phyloP scores from a whole-genome alignment of 1,284 basidiomycete species.

The Pseudomicrostroma phylloplanum region DNA sequence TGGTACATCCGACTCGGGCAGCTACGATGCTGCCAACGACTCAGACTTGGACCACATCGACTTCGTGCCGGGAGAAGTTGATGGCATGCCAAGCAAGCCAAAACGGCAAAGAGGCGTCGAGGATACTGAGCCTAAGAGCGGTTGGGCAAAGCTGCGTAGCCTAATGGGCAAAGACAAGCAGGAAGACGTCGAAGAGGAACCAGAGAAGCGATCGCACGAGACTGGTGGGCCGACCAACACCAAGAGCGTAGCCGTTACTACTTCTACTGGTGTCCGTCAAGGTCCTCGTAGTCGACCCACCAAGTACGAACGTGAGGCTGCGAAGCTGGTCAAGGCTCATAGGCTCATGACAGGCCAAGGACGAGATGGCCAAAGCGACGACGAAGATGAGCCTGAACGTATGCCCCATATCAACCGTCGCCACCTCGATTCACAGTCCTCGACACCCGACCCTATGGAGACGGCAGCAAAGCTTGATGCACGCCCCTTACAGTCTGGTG shows the following conservation, averaged over 20 bases:
- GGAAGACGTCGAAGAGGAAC: slow-evolving; percentile 17
- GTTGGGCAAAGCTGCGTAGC: slow-evolving; percentile 41
- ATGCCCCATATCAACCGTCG: slow-evolving; percentile 23
- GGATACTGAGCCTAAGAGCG: slow-evolving; percentile 25
- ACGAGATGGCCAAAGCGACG: slow-evolving; percentile 18
- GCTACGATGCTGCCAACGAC: slow-evolving; percentile 43
- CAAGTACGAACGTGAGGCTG: slow-evolving; percentile 44
- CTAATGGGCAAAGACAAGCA: slow-evolving; percentile 27
- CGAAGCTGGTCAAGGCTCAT: slow-evolving; percentile 39
- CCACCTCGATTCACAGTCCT: slow-evolving; percentile 37
- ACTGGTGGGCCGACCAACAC: slow-evolving; percentile 43
- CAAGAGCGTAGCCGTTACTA: slow-evolving; percentile 47
- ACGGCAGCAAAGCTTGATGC: slow-evolving; percentile 41
- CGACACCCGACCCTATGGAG: slow-evolving; percentile 42
- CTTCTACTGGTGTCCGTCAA: slow-evolving; percentile 36
- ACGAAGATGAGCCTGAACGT: slow-evolving; percentile 18
- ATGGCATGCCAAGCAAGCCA: slow-evolving; percentile 41
- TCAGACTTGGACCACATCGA: slow-evolving; percentile 46
- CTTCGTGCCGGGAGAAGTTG: slow-evolving; percentile 44
- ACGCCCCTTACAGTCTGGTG: slow-evolving; percentile 32
- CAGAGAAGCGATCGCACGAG: slow-evolving; percentile 24
- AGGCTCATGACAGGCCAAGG: slow-evolving; percentile 22
- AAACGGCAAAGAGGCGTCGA: slow-evolving; percentile 9
- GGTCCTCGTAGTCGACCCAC: slow-evolving; percentile 31
- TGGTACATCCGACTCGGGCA: slow-evolving; percentile 28